phyloP scores from a whole-genome alignment of 306 rosid genomes.

The Rosa chinensis region DNA sequence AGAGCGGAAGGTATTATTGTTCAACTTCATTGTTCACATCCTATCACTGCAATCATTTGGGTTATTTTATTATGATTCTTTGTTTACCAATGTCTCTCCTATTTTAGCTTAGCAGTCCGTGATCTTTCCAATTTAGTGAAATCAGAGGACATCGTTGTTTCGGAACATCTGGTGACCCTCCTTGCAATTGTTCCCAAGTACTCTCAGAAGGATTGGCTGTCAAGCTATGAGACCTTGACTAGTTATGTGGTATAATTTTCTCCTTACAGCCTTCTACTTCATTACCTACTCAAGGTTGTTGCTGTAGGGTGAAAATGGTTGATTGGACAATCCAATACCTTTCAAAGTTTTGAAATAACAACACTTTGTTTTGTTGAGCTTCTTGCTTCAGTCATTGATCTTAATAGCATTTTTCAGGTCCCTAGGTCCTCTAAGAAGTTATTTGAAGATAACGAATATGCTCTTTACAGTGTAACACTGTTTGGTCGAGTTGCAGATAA shows the following conservation, averaged over 20 bases:
- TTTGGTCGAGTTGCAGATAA: conserved; percentile 85
- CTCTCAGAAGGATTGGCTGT: conserved; percentile 90
- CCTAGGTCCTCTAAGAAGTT: conserved; percentile 87
- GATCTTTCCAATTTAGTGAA: conserved; percentile 88
- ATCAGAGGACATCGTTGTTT: conserved; percentile 76
- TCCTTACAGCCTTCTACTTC: conserved; percentile 19
- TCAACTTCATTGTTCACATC: neutral
- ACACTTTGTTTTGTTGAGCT: conserved; percentile 11
- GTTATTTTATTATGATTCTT: conserved; percentile 16
- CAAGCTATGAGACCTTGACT: conserved; percentile 88
- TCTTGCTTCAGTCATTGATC: conserved; percentile 32
- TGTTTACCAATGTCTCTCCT: conserved; percentile 24
- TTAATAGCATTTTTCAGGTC: conserved; percentile 58
- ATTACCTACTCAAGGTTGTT: conserved; percentile 14
- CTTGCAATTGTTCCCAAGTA: conserved; percentile 89
- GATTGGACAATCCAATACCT: conserved; percentile 21
- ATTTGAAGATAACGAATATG: conserved; percentile 90
- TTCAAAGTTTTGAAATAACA: conserved; percentile 25
- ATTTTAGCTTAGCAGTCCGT: conserved; percentile 88
- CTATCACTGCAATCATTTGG: neutral
- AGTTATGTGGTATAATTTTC: conserved; percentile 65
- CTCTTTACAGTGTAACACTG: conserved; percentile 85
- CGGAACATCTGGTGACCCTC: conserved; percentile 81
- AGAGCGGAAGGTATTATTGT: conserved; percentile 71
- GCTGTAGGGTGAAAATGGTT: conserved; percentile 19